phyloP scores from a whole-genome alignment of 2,329 filamentous ascomycete genomes.

The Fusarium burgessii region DNA sequence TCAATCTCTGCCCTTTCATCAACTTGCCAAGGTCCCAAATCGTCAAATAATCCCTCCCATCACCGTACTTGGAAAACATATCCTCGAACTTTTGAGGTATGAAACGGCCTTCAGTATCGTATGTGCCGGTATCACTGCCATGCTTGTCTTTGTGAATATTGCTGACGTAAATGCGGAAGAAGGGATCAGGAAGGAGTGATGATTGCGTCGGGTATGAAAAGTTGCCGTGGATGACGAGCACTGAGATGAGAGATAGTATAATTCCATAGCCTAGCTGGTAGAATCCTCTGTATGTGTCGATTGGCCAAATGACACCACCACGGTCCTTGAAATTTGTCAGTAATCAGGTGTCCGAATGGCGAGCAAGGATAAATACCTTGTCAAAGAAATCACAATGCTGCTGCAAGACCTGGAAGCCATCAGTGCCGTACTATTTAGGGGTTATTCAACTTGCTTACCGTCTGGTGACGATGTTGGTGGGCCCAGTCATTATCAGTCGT shows the following conservation, averaged over 20 bases:
- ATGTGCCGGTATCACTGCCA: neutral
- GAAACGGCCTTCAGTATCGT: neutral
- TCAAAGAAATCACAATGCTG: neutral
- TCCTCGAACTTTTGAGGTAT: neutral
- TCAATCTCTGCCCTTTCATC: rapidly evolving
- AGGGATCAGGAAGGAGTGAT: rapidly evolving
- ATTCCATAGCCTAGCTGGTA: neutral
- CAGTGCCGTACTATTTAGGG: rapidly evolving
- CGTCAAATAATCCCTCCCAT: neutral
- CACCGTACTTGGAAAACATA: neutral
- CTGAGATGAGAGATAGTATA: rapidly evolving
- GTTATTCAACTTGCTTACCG: rapidly evolving
- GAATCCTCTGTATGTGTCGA: neutral
- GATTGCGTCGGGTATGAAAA: rapidly evolving
- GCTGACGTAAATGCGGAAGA: rapidly evolving
- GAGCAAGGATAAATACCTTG: rapidly evolving
- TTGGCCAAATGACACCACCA: neutral
- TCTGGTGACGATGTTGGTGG: rapidly evolving
- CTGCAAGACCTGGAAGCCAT: neutral
- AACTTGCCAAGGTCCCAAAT: neutral
- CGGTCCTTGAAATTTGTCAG: neutral
- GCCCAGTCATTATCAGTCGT: neutral
- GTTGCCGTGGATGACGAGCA: rapidly evolving
- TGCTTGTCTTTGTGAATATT: neutral
- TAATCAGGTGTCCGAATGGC: rapidly evolving